phyloP scores from a whole-genome alignment of 495 filamentous ascomycete genomes.

The Penicillium coffeae region DNA sequence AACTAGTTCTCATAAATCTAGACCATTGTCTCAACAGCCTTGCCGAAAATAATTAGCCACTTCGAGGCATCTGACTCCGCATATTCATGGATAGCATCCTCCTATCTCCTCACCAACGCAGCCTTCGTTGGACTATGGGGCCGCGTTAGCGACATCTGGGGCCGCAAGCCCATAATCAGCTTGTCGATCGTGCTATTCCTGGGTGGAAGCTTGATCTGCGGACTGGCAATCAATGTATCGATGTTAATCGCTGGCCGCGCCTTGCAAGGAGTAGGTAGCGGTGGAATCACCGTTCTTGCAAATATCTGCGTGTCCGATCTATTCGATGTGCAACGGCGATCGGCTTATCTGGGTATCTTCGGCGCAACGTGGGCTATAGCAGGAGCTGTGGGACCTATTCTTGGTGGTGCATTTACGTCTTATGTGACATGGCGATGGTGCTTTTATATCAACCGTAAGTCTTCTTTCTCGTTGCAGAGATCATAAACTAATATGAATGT shows the following conservation, averaged over 20 bases:
- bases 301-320: conserved; percentile 71
- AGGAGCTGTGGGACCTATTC: conserved; percentile 32
- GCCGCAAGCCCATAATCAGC: conserved; percentile 68
- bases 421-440: too few relatives aligned
- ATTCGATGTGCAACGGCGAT: conserved; percentile 49
- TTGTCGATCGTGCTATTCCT: conserved; percentile 62
- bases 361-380: conserved; percentile 4
- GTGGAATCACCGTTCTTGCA: conserved; percentile 66
- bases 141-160: conserved; percentile 70
- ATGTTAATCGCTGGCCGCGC: conserved; percentile 67
- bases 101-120: conserved; percentile 36
- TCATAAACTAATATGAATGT: not conserved
- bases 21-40: conserved; percentile 52
- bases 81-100: conserved; percentile 53
- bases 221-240: conserved; percentile 52
- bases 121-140: conserved; percentile 48
- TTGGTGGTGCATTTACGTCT: conserved; percentile 51
- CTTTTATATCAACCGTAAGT: conserved; percentile 43
- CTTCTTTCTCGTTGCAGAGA: not conserved
- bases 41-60: conserved; percentile 44
- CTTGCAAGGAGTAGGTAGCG: conserved; percentile 68
- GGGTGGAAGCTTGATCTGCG: conserved; percentile 59
- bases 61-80: conserved; percentile 40
- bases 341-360: conserved; percentile 1
- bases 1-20: not conserved